Evolutionary conservation across 2,329 filamentous ascomycete genomes (phyloP), one percentile per base, ranked within the genome.

Genomic region (Alternaria ventricosa): DNA sequence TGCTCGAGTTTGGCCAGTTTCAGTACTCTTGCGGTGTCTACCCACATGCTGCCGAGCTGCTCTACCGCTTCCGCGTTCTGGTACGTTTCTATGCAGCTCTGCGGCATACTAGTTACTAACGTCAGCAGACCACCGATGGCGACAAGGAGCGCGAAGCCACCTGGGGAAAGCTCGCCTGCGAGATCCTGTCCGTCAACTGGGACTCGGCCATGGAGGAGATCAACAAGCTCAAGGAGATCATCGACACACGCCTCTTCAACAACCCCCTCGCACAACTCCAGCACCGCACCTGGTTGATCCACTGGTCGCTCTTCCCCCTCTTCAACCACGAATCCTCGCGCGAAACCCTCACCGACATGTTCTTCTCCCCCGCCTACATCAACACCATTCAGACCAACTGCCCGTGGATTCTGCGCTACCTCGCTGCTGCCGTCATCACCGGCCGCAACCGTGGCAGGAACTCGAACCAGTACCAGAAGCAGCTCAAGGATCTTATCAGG

Each of bases 341-440:
- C 77, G 96, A 99, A 79, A 88, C 89, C 73, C 88, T 99, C 75
- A 93, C 96, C 78, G 96, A 99, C 75, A 90, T 98, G 80, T 96
- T 97, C 87, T 98, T 99, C 88, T 96, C 92, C 69, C 92, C 94
- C 69, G 88, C 93, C 75, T 99, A 93, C 87, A 99, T 99, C 89
- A 99, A 98, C 89, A 98, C 95, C 75, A 97, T 99, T 81, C 96
- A 99, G 87, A 97, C 96, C 63, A 92, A 90, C 75, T 97, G 94
- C 86, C 95, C 96, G 7, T 99, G 96, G 96, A 90, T 97, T 69
- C 87, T 99, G 75, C 91, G 96, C 73, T 99, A 99, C 83, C 88
- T 99, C 63, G 90, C 94, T 64, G 94, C 94, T 54, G 92, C 95
- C 71, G 95, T 99, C 76, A 97, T 99, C 82, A 97, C 94, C 67